Evolutionary conservation across 2,329 filamentous ascomycete species (phyloP).

Genomic region (Teratosphaeriaceae sp.): DNA sequence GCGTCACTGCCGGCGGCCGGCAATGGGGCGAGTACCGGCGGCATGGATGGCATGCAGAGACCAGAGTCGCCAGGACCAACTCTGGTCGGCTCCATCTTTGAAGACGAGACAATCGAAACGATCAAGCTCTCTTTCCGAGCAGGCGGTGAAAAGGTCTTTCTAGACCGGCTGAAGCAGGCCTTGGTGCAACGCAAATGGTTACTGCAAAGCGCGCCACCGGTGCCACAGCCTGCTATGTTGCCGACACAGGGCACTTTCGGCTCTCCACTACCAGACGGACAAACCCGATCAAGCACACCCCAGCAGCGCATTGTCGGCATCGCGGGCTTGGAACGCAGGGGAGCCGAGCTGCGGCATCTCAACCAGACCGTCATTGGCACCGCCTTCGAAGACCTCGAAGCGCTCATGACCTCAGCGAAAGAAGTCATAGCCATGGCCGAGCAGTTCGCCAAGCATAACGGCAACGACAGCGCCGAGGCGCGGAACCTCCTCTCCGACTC

Average conservation of each 20-base stretch:
- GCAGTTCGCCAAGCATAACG: slow-evolving; percentile 64
- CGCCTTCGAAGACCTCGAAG: slow-evolving; percentile 93
- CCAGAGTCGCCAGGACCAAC: slow-evolving; percentile 74
- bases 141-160: slow-evolving; percentile 84
- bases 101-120: slow-evolving; percentile 60
- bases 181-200: slow-evolving; percentile 95
- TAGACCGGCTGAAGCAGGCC: slow-evolving; percentile 79
- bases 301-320: slow-evolving; percentile 70
- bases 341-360: slow-evolving; percentile 78
- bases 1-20: slow-evolving; percentile 58
- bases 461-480: slow-evolving; percentile 53
- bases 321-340: slow-evolving; percentile 81
- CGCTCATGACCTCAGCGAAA: slow-evolving; percentile 94
- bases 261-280: slow-evolving; percentile 33
- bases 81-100: slow-evolving; percentile 40
- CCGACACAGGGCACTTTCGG: slow-evolving; percentile 22
- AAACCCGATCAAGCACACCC: slow-evolving; percentile 19
- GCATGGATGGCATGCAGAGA: slow-evolving; percentile 33
- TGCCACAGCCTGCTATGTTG: slow-evolving; percentile 56
- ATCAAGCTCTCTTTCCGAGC: slow-evolving; percentile 89
- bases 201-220: slow-evolving; percentile 78
- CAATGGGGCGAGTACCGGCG: slow-evolving; percentile 20
- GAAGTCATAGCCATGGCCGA: slow-evolving; percentile 92
- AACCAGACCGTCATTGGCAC: slow-evolving; percentile 89
- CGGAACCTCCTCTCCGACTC: slow-evolving; percentile 73